These are phyloP conservation scores for Scheffersomyces segobiensis DNA, from an alignment of 1,139 yeast genomes.

Conservation along the genomic window DNA sequence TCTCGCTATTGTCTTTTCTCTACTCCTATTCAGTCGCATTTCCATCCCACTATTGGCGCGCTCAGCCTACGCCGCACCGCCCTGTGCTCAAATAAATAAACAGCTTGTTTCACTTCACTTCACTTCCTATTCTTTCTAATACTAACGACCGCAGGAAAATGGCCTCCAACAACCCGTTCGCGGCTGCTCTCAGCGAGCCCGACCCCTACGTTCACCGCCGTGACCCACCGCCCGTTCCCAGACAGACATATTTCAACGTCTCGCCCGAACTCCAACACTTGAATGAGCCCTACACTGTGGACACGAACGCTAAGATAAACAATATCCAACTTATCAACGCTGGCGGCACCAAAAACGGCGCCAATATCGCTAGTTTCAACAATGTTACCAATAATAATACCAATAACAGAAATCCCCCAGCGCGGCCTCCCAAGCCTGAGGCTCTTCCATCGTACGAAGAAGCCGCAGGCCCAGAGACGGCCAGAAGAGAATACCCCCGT, in stretches of 20 bases:
- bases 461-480: conserved; percentile 53
- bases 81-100: background rate
- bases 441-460: conserved; percentile 65
- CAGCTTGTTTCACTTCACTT: background rate
- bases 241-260: conserved; percentile 2
- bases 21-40: background rate
- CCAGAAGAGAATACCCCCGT: conserved; percentile 48
- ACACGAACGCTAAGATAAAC: conserved; percentile 1
- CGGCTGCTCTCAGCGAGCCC: conserved; percentile 44
- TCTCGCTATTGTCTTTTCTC: background rate
- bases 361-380: conserved; percentile 15
- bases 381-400: conserved; percentile 8
- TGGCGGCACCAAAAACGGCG: conserved; percentile 9
- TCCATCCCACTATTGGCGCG: background rate
- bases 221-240: conserved; percentile 36
- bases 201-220: conserved; percentile 36
- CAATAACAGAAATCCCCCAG: conserved; percentile 27
- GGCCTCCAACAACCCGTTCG: conserved; percentile 61
- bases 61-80: background rate
- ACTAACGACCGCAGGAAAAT: conserved; percentile 38
- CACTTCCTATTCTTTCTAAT: conserved; percentile 6
- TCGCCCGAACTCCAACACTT: background rate
- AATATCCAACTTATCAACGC: conserved; percentile 5
- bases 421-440: conserved; percentile 33
- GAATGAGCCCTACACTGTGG: background rate